Evolutionary conservation across 345 rosid genomes (phyloP), one percentile per base, ranked within the genome.

Genomic region (Dipteronia dyeriana): DNA sequence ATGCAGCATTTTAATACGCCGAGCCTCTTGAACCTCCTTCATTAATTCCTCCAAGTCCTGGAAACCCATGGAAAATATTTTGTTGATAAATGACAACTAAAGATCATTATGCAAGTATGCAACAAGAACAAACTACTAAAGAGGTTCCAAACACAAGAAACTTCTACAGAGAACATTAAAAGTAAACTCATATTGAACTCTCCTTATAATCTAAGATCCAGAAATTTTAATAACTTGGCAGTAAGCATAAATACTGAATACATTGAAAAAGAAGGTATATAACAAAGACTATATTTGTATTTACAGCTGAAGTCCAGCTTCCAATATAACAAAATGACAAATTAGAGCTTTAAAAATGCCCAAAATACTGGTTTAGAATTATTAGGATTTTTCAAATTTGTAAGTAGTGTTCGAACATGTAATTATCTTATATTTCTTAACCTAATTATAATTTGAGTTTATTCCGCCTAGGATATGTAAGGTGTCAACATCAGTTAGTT

Each of bases 1-100:
- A 86, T 97, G 99, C 85, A 97, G 86, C 98, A 97, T 92, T 86
- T 91, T 92, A 86, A 97, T 97, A 79, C 98, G 88, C 84, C 99
- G 90, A 80, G 99, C 98, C 83, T 92, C 96, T 87, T 97, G 99
- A 88, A 97, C 99, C 85, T 94, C 98, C 85, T 91, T 90, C 98
- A 94, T 88, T 81, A 97, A 81, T 79, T 91, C 94, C 73, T 92
- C 96, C 79, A 90, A 47, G 84, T 97, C 99, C 99, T 97, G 81
- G 83, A 49, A 89, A 54, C 80, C 62, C 78, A 53, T 6, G 13
- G n/a, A 64, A 68, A 34, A 47, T 34, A 75, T 51, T 34, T 70
- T 60, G 49, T 16, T 41, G 62, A 69, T 41, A 72, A 56, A 43
- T 54, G 1, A 59, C 14, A 34, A 53, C 59, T 13, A 56, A 20